Conservation (phyloP, 441 rosid genomes). For the Mallotus japonicus region DNA sequence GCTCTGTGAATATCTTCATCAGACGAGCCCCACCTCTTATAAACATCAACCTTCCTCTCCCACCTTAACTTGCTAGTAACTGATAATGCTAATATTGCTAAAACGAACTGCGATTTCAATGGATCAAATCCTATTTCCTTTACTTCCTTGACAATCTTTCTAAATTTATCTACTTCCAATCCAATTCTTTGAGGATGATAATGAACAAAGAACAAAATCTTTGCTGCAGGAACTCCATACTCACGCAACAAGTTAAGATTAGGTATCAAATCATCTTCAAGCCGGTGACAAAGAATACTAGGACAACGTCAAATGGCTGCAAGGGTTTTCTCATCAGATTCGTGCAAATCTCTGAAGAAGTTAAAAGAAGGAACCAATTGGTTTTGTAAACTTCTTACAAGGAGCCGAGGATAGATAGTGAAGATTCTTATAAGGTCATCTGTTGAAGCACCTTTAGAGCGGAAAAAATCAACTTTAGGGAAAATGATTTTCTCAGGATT, state of each 20-base stretch:
- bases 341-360: not conserved
- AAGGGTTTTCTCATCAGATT: constrained; percentile 11
- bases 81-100: not conserved
- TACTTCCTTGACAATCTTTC: constrained; percentile 1
- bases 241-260: constrained; percentile 1
- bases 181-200: not conserved
- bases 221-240: constrained; percentile 14
- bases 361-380: constrained; percentile 10
- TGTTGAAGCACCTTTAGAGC: constrained; percentile 17
- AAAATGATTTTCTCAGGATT: constrained; percentile 6
- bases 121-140: constrained; percentile 21
- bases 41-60: constrained; percentile 8
- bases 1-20: constrained; percentile 9
- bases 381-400: not conserved
- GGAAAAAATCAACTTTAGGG: constrained; percentile 22
- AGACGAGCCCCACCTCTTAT: constrained; percentile 21
- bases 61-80: not conserved
- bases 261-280: not conserved
- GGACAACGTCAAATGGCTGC: not conserved
- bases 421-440: constrained; percentile 13
- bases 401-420: not conserved
- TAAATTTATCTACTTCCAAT: not conserved
- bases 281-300: not conserved
- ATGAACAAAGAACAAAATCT: not conserved
- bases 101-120: not conserved